These are phyloP conservation scores for Ceratocystiopsis sp. DNA, from an alignment of 2,329 filamentous ascomycete species.

Conservation along the genomic window DNA sequence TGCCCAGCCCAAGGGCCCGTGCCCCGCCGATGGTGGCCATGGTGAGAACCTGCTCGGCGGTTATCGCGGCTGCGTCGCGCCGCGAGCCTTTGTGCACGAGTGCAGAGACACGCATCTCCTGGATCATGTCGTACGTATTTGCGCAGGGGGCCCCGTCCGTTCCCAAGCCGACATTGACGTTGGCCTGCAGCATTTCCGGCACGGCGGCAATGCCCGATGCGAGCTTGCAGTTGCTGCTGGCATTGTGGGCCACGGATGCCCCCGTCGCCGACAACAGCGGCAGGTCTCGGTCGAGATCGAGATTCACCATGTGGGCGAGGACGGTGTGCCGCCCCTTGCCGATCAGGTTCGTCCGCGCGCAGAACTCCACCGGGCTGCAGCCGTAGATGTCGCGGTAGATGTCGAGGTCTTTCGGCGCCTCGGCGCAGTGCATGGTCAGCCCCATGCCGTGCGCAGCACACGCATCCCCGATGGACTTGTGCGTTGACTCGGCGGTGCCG, in stretches of 20 bases:
- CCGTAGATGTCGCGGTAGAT: slow-evolving; percentile 22
- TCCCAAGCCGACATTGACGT: slow-evolving; percentile 29
- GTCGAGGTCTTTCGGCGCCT: slow-evolving; percentile 21
- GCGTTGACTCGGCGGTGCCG: slow-evolving; percentile 21
- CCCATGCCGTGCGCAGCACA: slow-evolving; percentile 22
- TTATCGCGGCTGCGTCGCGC: slow-evolving; percentile 23
- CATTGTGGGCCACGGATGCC: slow-evolving; percentile 30
- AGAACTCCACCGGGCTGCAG: slow-evolving; percentile 26
- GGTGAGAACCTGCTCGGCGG: slow-evolving; percentile 27
- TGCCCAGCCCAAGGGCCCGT: slow-evolving; percentile 25
- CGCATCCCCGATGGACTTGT: slow-evolving; percentile 23
- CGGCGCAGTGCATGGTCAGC: slow-evolving; percentile 29
- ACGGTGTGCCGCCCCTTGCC: slow-evolving; percentile 22
- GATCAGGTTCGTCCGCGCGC: slow-evolving; percentile 19
- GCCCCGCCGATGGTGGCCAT: slow-evolving; percentile 36
- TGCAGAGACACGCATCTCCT: slow-evolving; percentile 33
- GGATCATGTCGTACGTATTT: slow-evolving; percentile 32
- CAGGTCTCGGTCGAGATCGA: slow-evolving; percentile 25
- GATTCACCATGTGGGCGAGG: slow-evolving; percentile 33
- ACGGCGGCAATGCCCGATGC: slow-evolving; percentile 31
- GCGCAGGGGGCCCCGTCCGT: slow-evolving; percentile 37
- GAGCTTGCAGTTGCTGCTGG: slow-evolving; percentile 33
- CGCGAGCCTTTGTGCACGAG: slow-evolving; percentile 28
- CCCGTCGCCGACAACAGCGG: slow-evolving; percentile 20
- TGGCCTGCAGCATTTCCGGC: slow-evolving; percentile 23